Evolutionary conservation across 768 basidiomycete species (phyloP).

Genomic region (Mycena capillaripes): DNA sequence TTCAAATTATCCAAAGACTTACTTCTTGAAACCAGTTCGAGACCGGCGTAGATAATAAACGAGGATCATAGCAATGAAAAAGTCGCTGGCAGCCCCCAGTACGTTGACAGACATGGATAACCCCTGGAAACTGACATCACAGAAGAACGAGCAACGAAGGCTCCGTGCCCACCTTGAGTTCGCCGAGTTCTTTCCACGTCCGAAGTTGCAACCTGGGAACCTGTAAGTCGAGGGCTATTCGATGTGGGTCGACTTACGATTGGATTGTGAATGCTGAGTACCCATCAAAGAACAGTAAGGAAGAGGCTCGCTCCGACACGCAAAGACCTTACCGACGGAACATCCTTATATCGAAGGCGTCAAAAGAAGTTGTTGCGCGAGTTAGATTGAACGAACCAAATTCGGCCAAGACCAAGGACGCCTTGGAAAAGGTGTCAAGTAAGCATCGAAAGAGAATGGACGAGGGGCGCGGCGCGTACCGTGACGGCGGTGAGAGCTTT

Average conservation of each 20-base stretch:
- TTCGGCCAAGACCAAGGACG: constrained; percentile 60
- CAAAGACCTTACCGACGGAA: constrained; percentile 55
- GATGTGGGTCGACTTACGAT: constrained; percentile 51
- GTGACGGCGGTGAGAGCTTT: constrained; percentile 56
- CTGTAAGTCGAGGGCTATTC: neutral
- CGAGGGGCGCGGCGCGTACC: constrained; percentile 50
- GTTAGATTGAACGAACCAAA: constrained; percentile 55
- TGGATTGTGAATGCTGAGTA: constrained; percentile 60
- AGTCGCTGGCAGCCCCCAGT: constrained; percentile 63
- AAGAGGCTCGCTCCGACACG: constrained; percentile 1
- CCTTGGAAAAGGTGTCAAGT: constrained; percentile 42
- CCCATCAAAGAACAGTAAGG: constrained; percentile 14
- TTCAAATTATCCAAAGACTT: constrained; percentile 41
- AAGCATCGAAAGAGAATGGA: neutral
- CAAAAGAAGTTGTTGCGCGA: neutral
- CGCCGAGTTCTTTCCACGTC: constrained; percentile 59
- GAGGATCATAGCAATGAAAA: constrained; percentile 63
- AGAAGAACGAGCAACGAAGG: neutral
- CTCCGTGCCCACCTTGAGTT: constrained; percentile 55
- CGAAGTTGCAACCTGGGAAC: constrained; percentile 54
- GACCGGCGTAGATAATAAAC: constrained; percentile 65
- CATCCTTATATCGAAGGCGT: constrained; percentile 47
- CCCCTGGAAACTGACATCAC: constrained; percentile 49
- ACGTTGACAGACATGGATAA: constrained; percentile 71
- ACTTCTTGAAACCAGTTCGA: constrained; percentile 68